These are phyloP conservation scores for Aspergillus terreus DNA, from an alignment of 2,329 filamentous ascomycete genomes.

Conservation along the genomic window DNA sequence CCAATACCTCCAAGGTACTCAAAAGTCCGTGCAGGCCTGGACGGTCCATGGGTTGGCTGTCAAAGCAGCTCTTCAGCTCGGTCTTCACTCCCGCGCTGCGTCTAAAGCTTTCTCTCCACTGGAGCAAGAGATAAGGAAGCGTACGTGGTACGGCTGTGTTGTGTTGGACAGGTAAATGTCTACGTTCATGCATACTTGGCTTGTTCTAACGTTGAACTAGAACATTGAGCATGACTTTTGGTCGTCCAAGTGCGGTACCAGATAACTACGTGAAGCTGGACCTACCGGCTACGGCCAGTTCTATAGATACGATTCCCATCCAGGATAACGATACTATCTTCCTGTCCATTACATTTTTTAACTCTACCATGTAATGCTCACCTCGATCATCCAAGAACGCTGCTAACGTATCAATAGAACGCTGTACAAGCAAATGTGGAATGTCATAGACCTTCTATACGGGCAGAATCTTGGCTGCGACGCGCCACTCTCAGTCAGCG, in stretches of 20 bases:
- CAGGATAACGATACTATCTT: slow-evolving; percentile 8
- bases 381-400: neutral
- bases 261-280: slow-evolving; percentile 42
- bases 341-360: slow-evolving; percentile 18
- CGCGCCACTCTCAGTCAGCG: slow-evolving; percentile 16
- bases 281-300: slow-evolving; percentile 23
- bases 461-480: slow-evolving; percentile 43
- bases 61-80: slow-evolving; percentile 28
- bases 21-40: slow-evolving; percentile 53
- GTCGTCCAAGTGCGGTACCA: slow-evolving; percentile 46
- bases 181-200: neutral
- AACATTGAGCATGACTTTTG: slow-evolving; percentile 52
- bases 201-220: slow-evolving; percentile 15
- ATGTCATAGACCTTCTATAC: slow-evolving; percentile 41
- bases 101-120: neutral
- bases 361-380: slow-evolving; percentile 20
- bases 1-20: slow-evolving; percentile 54
- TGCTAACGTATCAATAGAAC: slow-evolving; percentile 12
- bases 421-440: slow-evolving; percentile 28
- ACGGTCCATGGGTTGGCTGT: slow-evolving; percentile 52
- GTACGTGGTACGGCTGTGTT: slow-evolving; percentile 51
- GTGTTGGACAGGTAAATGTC: slow-evolving; percentile 42
- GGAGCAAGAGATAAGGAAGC: slow-evolving; percentile 20
- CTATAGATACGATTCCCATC: slow-evolving; percentile 8
- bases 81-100: slow-evolving; percentile 31